Evolutionary conservation across 1,284 basidiomycete species (phyloP), one percentile per base, ranked within the genome.

Genomic region (Mycena citricolor): DNA sequence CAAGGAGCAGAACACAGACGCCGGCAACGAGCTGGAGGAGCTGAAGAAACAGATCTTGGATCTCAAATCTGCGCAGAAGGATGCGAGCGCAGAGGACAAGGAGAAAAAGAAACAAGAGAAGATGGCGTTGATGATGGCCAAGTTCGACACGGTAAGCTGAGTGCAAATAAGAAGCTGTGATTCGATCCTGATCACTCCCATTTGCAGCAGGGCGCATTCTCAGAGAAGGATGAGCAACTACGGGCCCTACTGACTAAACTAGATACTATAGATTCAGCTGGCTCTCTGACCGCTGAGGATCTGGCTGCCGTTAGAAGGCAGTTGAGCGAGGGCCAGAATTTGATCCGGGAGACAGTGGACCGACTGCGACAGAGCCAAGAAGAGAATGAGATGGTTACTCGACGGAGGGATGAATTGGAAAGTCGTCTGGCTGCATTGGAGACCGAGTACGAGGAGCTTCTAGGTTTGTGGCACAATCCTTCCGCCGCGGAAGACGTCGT

Each of bases 71-170:
- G 77, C 81, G 22, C 89, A 94, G 66, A 93, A 90, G 71, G 91
- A 94, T 57, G 76, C 84, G 11, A 84, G 83, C 23, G 80, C 83
- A 19, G 95, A 97, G 65, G 95, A 95, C 63, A 98, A 97, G 72
- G 95, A 99, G 75, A 95, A 93, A 75, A 85, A 92, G 66, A 99
- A 98, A 69, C 94, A 97, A 60, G 95, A 98, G 71, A 97, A 97
- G 78, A 93, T 99, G 88, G 94, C 91, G n/a, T 76, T 95, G 56
- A 97, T 99, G 93, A 97, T 99, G 94, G 92, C 94, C 51, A 95
- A 97, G 67, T 97, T 99, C 60, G 94, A 94, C 70, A 81, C 88
- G 57, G 93, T 94, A 58, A 61, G 84, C 26, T 39, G 32, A 43
- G 34, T 39, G 34, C 28, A 25, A 42, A 25, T 43, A 52, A 16